Percentiles rank a stretch among this genome's conserved stretches.
These are phyloP conservation scores for Phytophthora idaei DNA, from an alignment of 352 stramenopile species.

Conservation along the genomic window DNA sequence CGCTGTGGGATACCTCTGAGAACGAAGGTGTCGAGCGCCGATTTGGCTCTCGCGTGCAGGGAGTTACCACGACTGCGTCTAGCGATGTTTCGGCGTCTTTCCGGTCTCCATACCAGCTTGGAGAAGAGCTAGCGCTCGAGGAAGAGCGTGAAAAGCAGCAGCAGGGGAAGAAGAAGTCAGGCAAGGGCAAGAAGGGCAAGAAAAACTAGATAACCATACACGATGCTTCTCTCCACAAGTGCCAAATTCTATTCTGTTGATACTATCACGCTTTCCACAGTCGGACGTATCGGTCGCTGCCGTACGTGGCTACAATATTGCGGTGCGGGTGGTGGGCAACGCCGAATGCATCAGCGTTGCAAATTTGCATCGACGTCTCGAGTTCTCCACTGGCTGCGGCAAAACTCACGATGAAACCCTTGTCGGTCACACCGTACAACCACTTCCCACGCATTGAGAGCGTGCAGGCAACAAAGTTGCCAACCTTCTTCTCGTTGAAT, in stretches of 20 bases:
- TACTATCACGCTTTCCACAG: constrained; percentile 73
- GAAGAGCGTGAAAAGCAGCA: constrained; percentile 65
- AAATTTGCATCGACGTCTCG: constrained; percentile 84
- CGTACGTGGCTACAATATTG: constrained; percentile 91
- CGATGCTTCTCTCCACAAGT: constrained; percentile 10
- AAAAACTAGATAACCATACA: constrained; percentile 42
- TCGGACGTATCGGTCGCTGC: constrained; percentile 82
- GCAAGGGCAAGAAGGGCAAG: constrained; percentile 46
- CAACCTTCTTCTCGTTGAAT: constrained; percentile 62
- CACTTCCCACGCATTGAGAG: constrained; percentile 84
- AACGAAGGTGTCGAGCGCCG: constrained; percentile 85
- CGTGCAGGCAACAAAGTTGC: constrained; percentile 89
- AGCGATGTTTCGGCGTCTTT: constrained; percentile 76
- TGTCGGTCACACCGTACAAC: constrained; percentile 89
- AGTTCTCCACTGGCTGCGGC: constrained; percentile 53
- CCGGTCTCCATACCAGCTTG: constrained; percentile 72
- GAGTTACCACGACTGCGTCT: constrained; percentile 26
- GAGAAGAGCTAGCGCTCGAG: constrained; percentile 76
- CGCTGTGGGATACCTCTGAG: constrained; percentile 91
- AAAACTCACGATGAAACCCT: constrained; percentile 84
- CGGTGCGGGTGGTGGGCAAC: constrained; percentile 88
- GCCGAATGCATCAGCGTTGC: constrained; percentile 78
- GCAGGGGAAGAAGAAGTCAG: constrained; percentile 57
- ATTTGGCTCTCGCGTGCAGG: constrained; percentile 79
- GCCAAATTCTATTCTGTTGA: not conserved